Percentiles rank a stretch among this genome's conserved stretches.
These are phyloP conservation scores for Alternaria longipes DNA, from an alignment of 2,329 filamentous ascomycete species.

Conservation along the genomic window DNA sequence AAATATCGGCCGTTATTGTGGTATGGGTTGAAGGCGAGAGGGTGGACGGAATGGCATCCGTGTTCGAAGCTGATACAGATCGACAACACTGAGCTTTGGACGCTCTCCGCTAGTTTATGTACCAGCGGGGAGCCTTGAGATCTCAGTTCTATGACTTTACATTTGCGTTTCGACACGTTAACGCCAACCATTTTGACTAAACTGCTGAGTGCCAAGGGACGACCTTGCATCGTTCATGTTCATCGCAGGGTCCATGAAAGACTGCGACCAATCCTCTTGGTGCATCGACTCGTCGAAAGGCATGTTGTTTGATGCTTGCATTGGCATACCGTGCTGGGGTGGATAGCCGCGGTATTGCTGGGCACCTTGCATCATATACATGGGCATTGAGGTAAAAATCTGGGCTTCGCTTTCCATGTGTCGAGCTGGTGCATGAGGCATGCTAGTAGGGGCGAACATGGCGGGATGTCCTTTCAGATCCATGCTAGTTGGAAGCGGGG, in stretches of 20 bases:
- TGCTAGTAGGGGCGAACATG: constrained; percentile 33
- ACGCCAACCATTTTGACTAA: constrained; percentile 30
- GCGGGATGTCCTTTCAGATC: constrained; percentile 41
- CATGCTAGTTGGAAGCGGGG: constrained; percentile 18
- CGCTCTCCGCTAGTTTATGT: background rate
- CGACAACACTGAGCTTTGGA: background rate
- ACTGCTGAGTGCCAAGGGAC: constrained; percentile 31
- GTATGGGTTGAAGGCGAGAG: background rate
- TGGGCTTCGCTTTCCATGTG: constrained; percentile 74
- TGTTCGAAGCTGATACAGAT: background rate
- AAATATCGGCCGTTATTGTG: constrained; percentile 13
- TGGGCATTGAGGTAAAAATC: constrained; percentile 73
- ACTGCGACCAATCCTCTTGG: constrained; percentile 53
- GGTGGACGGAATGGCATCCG: background rate
- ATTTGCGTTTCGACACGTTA: constrained; percentile 22
- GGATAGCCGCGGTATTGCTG: constrained; percentile 38
- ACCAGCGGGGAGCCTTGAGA: background rate
- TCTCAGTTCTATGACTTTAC: background rate
- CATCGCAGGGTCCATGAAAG: constrained; percentile 49
- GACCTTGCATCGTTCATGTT: constrained; percentile 36
- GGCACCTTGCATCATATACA: constrained; percentile 70
- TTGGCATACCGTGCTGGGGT: constrained; percentile 35
- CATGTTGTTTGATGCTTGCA: constrained; percentile 37
- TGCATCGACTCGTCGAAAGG: constrained; percentile 51
- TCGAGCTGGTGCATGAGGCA: constrained; percentile 25